Percentiles rank a stretch among this genome's conserved stretches.
Conservation (phyloP, 2,329 filamentous ascomycete species). For the Tolypocladium paradoxum region DNA sequence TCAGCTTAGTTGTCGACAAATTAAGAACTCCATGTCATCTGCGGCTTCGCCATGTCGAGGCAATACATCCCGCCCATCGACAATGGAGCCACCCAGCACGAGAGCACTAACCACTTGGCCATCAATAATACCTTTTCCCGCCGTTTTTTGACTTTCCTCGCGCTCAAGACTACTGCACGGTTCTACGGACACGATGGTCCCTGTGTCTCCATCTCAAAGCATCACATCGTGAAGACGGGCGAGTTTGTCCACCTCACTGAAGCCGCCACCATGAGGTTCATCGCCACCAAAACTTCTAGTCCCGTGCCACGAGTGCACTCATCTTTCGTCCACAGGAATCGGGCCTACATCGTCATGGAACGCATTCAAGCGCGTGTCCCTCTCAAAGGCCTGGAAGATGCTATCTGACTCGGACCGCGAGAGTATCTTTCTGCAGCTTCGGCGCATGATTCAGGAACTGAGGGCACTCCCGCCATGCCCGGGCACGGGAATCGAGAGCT, state of each 20-base stretch:
- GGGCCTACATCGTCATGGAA: slow-evolving; percentile 36
- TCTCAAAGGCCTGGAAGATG: slow-evolving; percentile 8
- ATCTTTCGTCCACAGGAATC: slow-evolving; percentile 23
- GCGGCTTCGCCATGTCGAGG: neutral
- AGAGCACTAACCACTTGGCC: too few relatives aligned
- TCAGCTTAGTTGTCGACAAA: too few relatives aligned
- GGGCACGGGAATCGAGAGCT: slow-evolving; percentile 11
- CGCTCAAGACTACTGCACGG: too few relatives aligned
- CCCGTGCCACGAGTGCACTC: neutral
- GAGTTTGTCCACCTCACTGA: neutral
- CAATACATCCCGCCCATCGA: neutral
- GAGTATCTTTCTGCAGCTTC: too few relatives aligned
- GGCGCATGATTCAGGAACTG: too few relatives aligned
- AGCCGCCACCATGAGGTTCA: neutral
- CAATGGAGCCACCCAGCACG: too few relatives aligned
- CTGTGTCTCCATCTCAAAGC: neutral
- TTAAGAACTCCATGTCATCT: too few relatives aligned
- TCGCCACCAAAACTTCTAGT: neutral
- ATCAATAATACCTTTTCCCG: too few relatives aligned
- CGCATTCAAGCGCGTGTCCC: slow-evolving; percentile 13
- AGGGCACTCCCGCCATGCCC: slow-evolving; percentile 4
- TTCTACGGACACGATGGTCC: too few relatives aligned
- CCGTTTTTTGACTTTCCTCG: too few relatives aligned
- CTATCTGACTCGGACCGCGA: neutral
- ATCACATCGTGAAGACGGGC: neutral